These are phyloP conservation scores for Sherardia arvensis DNA, from an alignment of 257 asterid species.

Conservation along the genomic window DNA sequence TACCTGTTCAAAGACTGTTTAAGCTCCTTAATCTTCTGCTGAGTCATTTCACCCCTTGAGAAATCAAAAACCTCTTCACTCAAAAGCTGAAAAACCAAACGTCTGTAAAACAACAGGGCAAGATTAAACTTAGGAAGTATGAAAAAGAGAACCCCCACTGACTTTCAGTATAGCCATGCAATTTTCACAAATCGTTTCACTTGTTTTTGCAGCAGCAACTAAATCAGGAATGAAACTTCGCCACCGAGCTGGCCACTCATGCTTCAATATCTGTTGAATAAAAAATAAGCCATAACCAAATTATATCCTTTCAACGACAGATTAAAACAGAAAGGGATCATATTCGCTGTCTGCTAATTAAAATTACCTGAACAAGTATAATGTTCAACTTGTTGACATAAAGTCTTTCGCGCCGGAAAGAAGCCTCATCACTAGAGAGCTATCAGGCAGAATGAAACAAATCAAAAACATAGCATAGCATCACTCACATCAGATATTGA, in stretches of 20 bases:
- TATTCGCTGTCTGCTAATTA: not conserved
- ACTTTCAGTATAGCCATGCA: slow-evolving; percentile 97
- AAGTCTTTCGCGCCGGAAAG: slow-evolving; percentile 85
- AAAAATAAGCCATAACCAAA: slow-evolving; percentile 9
- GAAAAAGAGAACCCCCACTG: slow-evolving; percentile 13
- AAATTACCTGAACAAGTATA: slow-evolving; percentile 84
- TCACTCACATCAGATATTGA: not conserved
- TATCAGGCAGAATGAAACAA: slow-evolving; percentile 16
- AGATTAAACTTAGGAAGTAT: not conserved
- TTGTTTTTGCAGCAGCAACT: slow-evolving; percentile 94
- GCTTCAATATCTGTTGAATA: slow-evolving; percentile 77
- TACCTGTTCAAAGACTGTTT: slow-evolving; percentile 92
- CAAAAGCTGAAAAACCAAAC: slow-evolving; percentile 64
- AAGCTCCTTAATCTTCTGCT: slow-evolving; percentile 91
- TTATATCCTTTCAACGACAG: not conserved
- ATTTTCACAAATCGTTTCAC: slow-evolving; percentile 95
- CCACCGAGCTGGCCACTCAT: slow-evolving; percentile 98
- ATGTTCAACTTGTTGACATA: slow-evolving; percentile 83
- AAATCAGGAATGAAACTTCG: slow-evolving; percentile 88
- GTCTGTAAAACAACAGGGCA: slow-evolving; percentile 12
- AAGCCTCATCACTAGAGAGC: slow-evolving; percentile 92
- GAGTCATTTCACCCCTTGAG: slow-evolving; percentile 99
- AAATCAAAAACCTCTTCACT: slow-evolving; percentile 99
- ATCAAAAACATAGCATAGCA: not conserved
- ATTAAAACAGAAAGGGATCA: not conserved